phyloP scores from a whole-genome alignment of 768 basidiomycete genomes.

The Cystobasidium onofrii region DNA sequence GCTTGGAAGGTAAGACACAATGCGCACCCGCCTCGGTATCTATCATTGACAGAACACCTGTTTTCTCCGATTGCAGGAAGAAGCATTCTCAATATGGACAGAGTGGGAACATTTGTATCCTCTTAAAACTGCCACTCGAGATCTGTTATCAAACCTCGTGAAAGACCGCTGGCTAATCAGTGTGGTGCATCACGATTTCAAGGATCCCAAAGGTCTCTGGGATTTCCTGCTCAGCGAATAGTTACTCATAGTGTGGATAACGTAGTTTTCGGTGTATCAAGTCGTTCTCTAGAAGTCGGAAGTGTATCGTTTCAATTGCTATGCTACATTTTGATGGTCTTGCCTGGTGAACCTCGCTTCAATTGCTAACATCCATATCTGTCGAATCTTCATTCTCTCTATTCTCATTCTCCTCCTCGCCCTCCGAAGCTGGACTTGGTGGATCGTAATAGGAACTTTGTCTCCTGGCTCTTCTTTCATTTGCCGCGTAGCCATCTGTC shows the following conservation, averaged over 20 bases:
- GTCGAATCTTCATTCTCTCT: slow-evolving; percentile 25
- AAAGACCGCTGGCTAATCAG: slow-evolving; percentile 80
- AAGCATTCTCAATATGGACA: slow-evolving; percentile 90
- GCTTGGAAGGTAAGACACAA: slow-evolving; percentile 92
- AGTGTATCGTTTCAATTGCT: not conserved
- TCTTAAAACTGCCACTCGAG: slow-evolving; percentile 62
- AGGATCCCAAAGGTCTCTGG: slow-evolving; percentile 70
- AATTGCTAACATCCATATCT: slow-evolving; percentile 11
- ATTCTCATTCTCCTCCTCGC: slow-evolving; percentile 1
- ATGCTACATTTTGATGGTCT: not conserved
- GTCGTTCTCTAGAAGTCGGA: not conserved
- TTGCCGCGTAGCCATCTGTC: not conserved
- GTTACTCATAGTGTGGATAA: too few species aligned
- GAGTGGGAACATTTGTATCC: slow-evolving; percentile 87
- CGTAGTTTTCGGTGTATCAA: too few species aligned
- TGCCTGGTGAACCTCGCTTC: not conserved
- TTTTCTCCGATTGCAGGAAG: slow-evolving; percentile 55
- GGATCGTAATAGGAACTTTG: not conserved
- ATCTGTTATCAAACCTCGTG: slow-evolving; percentile 62
- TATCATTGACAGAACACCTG: too few species aligned
- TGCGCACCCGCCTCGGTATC: too few species aligned
- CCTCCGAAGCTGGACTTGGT: not conserved
- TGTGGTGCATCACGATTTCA: slow-evolving; percentile 88
- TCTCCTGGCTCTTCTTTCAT: not conserved
- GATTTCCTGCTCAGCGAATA: slow-evolving; percentile 57